Evolutionary conservation across 2,329 filamentous ascomycete species (phyloP), one percentile per base, ranked within the genome.

Genomic region (Fusarium buxicola): DNA sequence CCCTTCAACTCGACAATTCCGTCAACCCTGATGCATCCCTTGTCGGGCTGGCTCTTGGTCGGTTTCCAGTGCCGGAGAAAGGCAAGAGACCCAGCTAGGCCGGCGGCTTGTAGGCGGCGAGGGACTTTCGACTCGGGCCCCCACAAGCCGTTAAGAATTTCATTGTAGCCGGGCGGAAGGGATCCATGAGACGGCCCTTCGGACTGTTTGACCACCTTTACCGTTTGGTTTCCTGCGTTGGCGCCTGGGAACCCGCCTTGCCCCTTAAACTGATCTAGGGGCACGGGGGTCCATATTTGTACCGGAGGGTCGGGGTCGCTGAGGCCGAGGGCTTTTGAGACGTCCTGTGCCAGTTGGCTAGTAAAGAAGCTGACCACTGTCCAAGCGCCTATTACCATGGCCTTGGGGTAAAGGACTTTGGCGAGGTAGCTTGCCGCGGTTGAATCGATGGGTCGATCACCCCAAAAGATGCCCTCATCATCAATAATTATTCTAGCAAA

Each of bases 1-100:
- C 82, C 78, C 35, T 81, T 76, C 2, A 88, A 55, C 60, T 87
- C 82, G 2, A 89, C 80, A 10, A 86, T 70, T 1, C 86, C 86
- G 13, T 81, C 81, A 2, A 88, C 77, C 2, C 76, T 71, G 41
- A 88, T 76, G 47, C 80, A 81, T 5, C 86, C 86, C 10, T 81
- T 76, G 6, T 79, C 81, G 0, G 84, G 82, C 3, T 77, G 73
- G 8, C 74, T 73, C 40, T 72, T 74, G 7, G 78, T 73, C 1
- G 77, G 77, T 35, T 73, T 77, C 82, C 83, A 86, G n/a, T 77
- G 80, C 58, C 82, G 76, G 2, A 62, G 55, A 28, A 81, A 77
- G 4, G 74, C 80, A 18, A 74, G 55, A 16, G 70, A 65, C 2
- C 76, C 76, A 5, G 74, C 75, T 31, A 74, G 66, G 8, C 76